Percentiles rank a stretch among this genome's conserved stretches.
Conservation (phyloP, 805 yeast species). For the Yarrowia divulgata region DNA sequence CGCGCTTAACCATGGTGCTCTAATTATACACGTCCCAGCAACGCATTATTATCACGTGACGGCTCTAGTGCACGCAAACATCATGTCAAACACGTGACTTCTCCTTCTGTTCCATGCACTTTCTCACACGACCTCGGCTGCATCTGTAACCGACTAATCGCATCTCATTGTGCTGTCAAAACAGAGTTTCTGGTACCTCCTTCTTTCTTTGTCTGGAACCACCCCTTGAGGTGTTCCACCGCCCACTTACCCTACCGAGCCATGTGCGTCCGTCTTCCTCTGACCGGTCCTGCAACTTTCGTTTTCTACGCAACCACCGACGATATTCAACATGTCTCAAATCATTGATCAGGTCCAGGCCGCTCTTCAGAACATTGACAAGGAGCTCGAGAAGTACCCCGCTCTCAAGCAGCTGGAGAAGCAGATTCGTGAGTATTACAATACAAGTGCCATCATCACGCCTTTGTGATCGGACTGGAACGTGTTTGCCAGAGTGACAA, state of each 20-base stretch:
- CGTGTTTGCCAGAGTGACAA: conserved; percentile 2
- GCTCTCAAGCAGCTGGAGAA: conserved; percentile 49
- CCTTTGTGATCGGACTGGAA: not conserved
- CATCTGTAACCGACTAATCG: conserved; percentile 7
- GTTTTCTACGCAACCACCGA: conserved; percentile 37
- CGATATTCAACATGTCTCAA: conserved; percentile 40
- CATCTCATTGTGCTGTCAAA: conserved; percentile 25
- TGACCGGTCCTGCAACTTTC: conserved; percentile 9
- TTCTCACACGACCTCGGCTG: conserved; percentile 37
- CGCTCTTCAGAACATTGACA: conserved; percentile 37
- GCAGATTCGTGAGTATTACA: conserved; percentile 45
- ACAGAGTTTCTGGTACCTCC: not conserved
- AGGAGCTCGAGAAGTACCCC: conserved; percentile 50
- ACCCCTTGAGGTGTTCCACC: conserved; percentile 5
- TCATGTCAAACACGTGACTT: conserved; percentile 8
- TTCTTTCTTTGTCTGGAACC: conserved; percentile 4
- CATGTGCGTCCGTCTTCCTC: conserved; percentile 19
- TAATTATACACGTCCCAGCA: too few relatives aligned
- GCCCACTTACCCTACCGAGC: conserved; percentile 34
- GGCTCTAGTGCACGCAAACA: not conserved
- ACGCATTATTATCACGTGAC: not conserved
- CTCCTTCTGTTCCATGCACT: not conserved
- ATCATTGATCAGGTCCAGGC: conserved; percentile 39
- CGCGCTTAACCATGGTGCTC: too few relatives aligned
- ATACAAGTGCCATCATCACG: not conserved